Base-by-base conservation (phyloP, 352 stramenopile genomes). In the Pythium monospermum region DNA sequence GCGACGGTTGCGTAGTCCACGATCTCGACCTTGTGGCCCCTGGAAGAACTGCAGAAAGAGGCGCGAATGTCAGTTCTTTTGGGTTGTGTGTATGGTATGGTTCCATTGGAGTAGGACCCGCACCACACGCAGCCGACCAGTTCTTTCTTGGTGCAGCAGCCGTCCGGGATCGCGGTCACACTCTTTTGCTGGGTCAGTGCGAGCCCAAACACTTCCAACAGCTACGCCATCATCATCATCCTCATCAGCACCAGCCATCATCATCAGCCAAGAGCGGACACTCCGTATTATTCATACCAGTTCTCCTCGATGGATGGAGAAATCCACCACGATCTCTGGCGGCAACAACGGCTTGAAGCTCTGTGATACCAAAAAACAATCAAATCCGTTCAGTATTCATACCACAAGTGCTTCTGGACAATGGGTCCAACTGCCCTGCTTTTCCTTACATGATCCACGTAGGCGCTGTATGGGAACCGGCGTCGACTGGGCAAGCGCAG, bases 81-180 rank as follows among this genome's bases (percentile, higher is more conserved):
- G n/a, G n/a, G n/a, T 35, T 35, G 30, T 35, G 30, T 13, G 13
- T 35, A n/a, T n/a, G n/a, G n/a, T n/a, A n/a, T n/a, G n/a, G n/a
- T n/a, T n/a, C n/a, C n/a, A n/a, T n/a, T n/a, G n/a, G 7, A n/a
- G 52, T 30, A 23, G 22, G 19, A 13, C 1, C 70, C 80, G 37
- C 59, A 91, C 83, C 81, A 92, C 36, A 91, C 75, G 30, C 71
- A 81, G 18, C 81, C 83, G 23, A 83, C 71, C 51, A 94, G 81
- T 40, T 94, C 81, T 61, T 90, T 89, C 51, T 82, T 85, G 23
- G 67, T 82, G n/a, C 67, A 62, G 55, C 74, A 89, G 11, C 75
- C 73, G 31, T 84, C 71, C 7, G 75, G 73, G 41, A 89, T 82
- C 26, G 59, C 62, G 0, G 60, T 73, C 25, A 78, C 57, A 3